Conservation (phyloP, 179 eudicot genomes). For the Patellifolia procumbens region DNA sequence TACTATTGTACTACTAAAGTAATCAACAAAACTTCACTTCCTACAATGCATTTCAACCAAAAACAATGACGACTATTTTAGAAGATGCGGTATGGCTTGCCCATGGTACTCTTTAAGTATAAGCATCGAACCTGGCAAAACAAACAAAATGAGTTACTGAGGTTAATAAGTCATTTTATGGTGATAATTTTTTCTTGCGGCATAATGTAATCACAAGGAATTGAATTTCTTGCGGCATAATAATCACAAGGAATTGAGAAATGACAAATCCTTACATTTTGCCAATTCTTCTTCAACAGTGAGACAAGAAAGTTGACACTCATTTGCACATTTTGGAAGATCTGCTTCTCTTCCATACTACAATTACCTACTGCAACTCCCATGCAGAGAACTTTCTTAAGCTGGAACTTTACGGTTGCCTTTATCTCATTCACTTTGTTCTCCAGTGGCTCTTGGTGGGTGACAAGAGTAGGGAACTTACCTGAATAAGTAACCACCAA, state of each 20-base stretch:
- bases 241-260: neutral
- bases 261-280: conserved; percentile 50
- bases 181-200: neutral
- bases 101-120: conserved; percentile 91
- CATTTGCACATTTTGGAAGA: conserved; percentile 85
- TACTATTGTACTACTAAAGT: conserved; percentile 2
- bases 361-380: conserved; percentile 91
- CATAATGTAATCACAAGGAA: neutral
- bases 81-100: conserved; percentile 71
- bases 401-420: conserved; percentile 80
- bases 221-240: neutral
- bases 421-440: conserved; percentile 75
- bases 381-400: conserved; percentile 91
- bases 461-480: conserved; percentile 80
- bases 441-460: conserved; percentile 81
- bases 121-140: conserved; percentile 71
- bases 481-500: conserved; percentile 38
- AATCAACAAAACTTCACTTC: conserved; percentile 24
- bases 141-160: too few species aligned
- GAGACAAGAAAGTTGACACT: conserved; percentile 90
- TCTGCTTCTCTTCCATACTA: conserved; percentile 83
- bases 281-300: conserved; percentile 89
- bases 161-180: neutral
- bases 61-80: conserved; percentile 23
- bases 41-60: conserved; percentile 14